These are phyloP conservation scores for Suhomyces ambrosiae DNA, from an alignment of 1,139 yeast species.

Conservation along the genomic window DNA sequence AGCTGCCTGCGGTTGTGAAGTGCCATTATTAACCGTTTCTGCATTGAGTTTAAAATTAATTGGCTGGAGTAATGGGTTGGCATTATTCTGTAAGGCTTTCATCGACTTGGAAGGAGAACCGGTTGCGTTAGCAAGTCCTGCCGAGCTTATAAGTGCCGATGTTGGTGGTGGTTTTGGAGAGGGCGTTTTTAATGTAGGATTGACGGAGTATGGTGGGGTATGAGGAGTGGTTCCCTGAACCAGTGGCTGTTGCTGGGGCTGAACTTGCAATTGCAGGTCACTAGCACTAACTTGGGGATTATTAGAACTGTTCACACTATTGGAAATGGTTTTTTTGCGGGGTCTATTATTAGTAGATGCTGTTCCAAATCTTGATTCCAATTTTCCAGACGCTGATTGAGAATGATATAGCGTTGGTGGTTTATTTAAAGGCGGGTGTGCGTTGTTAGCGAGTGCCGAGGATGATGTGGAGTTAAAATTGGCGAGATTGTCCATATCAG, in stretches of 20 bases:
- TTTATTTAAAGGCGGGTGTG: constrained; percentile 42
- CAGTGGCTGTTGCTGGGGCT: constrained; percentile 6
- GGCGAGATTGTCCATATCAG: constrained; percentile 44
- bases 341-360: constrained; percentile 27
- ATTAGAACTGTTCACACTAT: constrained; percentile 28
- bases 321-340: constrained; percentile 45
- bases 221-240: constrained; percentile 26
- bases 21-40: constrained; percentile 1
- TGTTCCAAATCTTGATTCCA: constrained; percentile 40
- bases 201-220: constrained; percentile 39
- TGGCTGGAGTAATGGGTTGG: constrained; percentile 60
- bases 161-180: constrained; percentile 43
- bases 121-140: constrained; percentile 21
- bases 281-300: constrained; percentile 5
- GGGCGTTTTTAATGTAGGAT: constrained; percentile 32
- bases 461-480: constrained; percentile 20
- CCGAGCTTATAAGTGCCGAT: constrained; percentile 22
- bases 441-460: constrained; percentile 15
- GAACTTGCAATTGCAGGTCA: not conserved
- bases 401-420: constrained; percentile 53
- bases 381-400: constrained; percentile 49
- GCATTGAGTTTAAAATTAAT: constrained; percentile 47
- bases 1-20: not conserved
- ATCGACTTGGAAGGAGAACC: constrained; percentile 54
- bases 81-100: constrained; percentile 53